Evolutionary conservation across 108 stramenopile species (phyloP).

Genomic region (Asterionellopsis glacialis): DNA sequence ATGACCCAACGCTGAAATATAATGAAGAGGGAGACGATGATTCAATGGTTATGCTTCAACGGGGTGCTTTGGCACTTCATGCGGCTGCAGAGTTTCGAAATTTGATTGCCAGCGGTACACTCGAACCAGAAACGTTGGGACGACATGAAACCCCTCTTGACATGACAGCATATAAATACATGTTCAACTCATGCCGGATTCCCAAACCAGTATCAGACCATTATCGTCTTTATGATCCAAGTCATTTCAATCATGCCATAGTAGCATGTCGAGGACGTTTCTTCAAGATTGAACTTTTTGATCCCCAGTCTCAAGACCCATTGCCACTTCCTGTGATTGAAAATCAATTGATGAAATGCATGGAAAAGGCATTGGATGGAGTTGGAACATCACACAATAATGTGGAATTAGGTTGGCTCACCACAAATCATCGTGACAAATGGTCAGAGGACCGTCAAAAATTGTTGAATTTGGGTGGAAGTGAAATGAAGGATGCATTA

Average conservation of each 20-base stretch:
- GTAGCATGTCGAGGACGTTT: constrained; percentile 52
- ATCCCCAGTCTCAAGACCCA: constrained; percentile 12
- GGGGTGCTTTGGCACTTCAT: constrained; percentile 31
- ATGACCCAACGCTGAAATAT: constrained; percentile 29
- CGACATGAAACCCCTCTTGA: constrained; percentile 23
- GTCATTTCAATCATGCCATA: constrained; percentile 33
- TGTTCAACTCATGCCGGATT: constrained; percentile 66
- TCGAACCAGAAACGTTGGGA: constrained; percentile 29
- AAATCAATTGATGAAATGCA: constrained; percentile 34
- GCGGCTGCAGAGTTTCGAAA: constrained; percentile 25
- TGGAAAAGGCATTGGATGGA: constrained; percentile 35
- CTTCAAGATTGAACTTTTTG: constrained; percentile 45
- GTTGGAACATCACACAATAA: background rate
- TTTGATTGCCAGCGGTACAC: constrained; percentile 17
- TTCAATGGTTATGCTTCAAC: constrained; percentile 7
- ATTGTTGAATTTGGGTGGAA: constrained; percentile 18
- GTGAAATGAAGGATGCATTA: constrained; percentile 25
- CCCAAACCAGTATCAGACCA: constrained; percentile 38
- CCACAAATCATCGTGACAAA: constrained; percentile 34
- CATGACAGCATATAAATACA: constrained; percentile 57
- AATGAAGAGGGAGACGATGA: background rate
- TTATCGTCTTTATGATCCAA: constrained; percentile 52
- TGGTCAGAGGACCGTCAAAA: constrained; percentile 42
- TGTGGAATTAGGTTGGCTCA: constrained; percentile 42
- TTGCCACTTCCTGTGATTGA: constrained; percentile 40